These are phyloP conservation scores for Amanita subjunquillea DNA, from an alignment of 768 basidiomycete genomes.

Conservation along the genomic window DNA sequence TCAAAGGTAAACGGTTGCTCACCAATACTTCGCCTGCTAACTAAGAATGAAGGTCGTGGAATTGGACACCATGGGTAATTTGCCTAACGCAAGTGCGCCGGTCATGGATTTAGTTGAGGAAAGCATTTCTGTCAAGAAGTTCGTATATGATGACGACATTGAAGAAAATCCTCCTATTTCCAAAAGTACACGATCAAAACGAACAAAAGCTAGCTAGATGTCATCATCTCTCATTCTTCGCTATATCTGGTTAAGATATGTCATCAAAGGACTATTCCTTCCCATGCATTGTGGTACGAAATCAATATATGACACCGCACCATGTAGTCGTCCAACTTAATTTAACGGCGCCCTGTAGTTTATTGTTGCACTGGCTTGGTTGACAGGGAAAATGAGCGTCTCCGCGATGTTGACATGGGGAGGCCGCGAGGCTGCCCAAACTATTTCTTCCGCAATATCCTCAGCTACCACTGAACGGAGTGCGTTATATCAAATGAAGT, in stretches of 20 bases:
- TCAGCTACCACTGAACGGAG: constrained; percentile 53
- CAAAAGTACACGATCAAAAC: constrained; percentile 49
- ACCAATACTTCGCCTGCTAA: neutral
- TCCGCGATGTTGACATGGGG: constrained; percentile 89
- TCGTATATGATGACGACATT: constrained; percentile 69
- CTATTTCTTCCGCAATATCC: constrained; percentile 96
- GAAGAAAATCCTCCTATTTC: constrained; percentile 23
- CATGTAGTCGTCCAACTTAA: constrained; percentile 13
- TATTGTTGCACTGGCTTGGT: constrained; percentile 64
- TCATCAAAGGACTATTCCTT: neutral
- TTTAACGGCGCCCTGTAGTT: constrained; percentile 41
- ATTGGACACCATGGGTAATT: constrained; percentile 67
- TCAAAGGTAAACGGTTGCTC: constrained; percentile 41
- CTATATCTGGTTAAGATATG: neutral
- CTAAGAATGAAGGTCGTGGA: constrained; percentile 33
- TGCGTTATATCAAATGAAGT: constrained; percentile 1
- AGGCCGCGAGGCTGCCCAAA: constrained; percentile 90
- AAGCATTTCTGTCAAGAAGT: constrained; percentile 65
- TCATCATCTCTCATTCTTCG: neutral
- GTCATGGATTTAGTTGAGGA: constrained; percentile 49
- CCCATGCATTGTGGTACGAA: constrained; percentile 3
- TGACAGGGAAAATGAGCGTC: constrained; percentile 65
- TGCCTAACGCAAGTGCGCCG: constrained; percentile 45
- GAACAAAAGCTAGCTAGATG: constrained; percentile 21
- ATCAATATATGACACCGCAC: constrained; percentile 3